Evolutionary conservation across 2,329 filamentous ascomycete genomes (phyloP), one percentile per base, ranked within the genome.

Genomic region (Chaetothyriales sp.): DNA sequence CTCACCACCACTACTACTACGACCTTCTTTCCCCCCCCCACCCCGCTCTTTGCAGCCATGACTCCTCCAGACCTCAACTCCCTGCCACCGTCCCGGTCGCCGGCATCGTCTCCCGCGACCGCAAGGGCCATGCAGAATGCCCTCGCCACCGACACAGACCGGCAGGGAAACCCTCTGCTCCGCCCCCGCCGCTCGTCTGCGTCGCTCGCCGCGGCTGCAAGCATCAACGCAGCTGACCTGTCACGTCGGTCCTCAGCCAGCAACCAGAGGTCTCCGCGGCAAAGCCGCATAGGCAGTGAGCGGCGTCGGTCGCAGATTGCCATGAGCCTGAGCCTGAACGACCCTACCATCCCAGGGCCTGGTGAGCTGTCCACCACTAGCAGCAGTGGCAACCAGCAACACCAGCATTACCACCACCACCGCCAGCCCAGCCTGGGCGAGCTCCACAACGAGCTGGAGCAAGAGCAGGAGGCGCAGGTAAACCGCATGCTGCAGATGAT

Each of bases 221-320:
- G 83, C 44, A 77, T 89, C 66, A 90, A 90, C 64, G 83, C 84
- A 25, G 79, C 85, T 48, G 77, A 87, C 25, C 80, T 84, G 58
- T 76, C 77, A 9, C 61, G 63, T 49, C 65, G 67, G 45, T 68
- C 69, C 18, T 66, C 65, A 5, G 39, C 65, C 50, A 65, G 63
- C 55, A 60, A 60, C 48, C 65, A 64, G 48, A 59, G 63, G 47
- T 66, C 69, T 8, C 60, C 62, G 2, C 58, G 57, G 22, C 51
- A 58, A 1, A 58, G 55, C 42, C 59, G 61, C 48, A 55, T 54
- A 49, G 61, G 65, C 19, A 65, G 65, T 18, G 69, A 72, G 50
- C 65, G 69, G 32, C 67, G 69, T 52, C 65, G 69, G n/a, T 71
- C 69, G 26, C 61, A 62, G 25, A 65, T 66, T 28, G 64, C 65